Conservation (phyloP, 1,284 basidiomycete species). For the Sporisorium iseilematis-ciliati region DNA sequence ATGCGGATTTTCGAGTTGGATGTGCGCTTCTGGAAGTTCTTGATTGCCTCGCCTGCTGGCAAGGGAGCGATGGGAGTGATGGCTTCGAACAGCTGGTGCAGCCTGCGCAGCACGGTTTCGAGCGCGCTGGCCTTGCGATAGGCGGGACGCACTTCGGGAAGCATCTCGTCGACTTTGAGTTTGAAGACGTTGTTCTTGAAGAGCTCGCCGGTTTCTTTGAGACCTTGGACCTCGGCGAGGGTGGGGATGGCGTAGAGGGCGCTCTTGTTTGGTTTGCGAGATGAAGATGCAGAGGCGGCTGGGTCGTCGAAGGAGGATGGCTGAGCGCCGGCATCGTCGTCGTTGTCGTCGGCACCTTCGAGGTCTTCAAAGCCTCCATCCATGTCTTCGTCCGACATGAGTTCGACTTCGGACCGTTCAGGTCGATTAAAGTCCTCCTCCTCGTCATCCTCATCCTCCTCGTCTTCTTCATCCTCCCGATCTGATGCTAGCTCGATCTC, state of each 20-base stretch:
- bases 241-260: conserved; percentile 73
- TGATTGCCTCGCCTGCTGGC: conserved; percentile 46
- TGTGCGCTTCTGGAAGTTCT: conserved; percentile 72
- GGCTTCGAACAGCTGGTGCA: conserved; percentile 54
- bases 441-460: conserved; percentile 25
- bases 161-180: conserved; percentile 76
- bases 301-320: not conserved
- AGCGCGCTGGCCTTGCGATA: conserved; percentile 55
- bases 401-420: conserved; percentile 34
- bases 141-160: conserved; percentile 56
- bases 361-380: conserved; percentile 67
- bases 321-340: conserved; percentile 20
- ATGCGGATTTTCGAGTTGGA: conserved; percentile 58
- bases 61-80: conserved; percentile 45
- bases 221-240: conserved; percentile 78
- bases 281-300: conserved; percentile 16
- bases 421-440: conserved; percentile 54
- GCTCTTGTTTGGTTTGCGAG: conserved; percentile 50
- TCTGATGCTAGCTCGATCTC: conserved; percentile 47
- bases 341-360: conserved; percentile 50
- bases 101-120: conserved; percentile 61
- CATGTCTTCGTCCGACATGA: conserved; percentile 66
- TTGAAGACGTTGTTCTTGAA: conserved; percentile 87
- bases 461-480: conserved; percentile 22
- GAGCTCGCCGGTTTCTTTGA: conserved; percentile 82